Conservation (phyloP, 805 yeast species). For the Candida broadrunensis region DNA sequence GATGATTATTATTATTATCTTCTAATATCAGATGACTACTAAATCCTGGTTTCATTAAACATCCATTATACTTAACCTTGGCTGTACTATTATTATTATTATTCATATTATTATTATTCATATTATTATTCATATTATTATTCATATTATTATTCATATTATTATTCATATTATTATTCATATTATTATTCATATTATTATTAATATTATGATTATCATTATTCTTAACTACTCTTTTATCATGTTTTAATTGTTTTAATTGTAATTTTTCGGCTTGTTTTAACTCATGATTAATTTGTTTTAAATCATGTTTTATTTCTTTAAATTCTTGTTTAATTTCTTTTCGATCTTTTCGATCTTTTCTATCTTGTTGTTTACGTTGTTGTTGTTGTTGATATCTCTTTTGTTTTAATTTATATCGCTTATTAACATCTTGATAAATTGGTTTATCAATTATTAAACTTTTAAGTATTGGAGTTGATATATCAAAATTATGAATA, state of each 20-base stretch:
- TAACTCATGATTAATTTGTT: conserved; percentile 3
- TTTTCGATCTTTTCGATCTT: conserved; percentile 3
- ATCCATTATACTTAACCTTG: background rate
- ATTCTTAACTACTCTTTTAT: no score
- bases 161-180: background rate
- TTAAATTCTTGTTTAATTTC: conserved; percentile 4
- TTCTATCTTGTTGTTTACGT: conserved; percentile 3
- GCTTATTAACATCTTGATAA: conserved; percentile 36
- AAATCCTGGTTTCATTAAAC: background rate
- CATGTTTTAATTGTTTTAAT: no score
- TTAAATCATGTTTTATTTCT: conserved; percentile 4
- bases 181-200: background rate
- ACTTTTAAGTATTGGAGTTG: conserved; percentile 35
- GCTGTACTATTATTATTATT: conserved; percentile 2
- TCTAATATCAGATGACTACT: background rate
- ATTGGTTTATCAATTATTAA: conserved; percentile 37
- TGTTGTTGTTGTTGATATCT: background rate
- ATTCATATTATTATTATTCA: background rate
- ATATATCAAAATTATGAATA: conserved; percentile 33
- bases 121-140: background rate
- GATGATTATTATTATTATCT: no score
- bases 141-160: background rate
- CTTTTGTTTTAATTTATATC: conserved; percentile 10
- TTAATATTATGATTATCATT: no score
- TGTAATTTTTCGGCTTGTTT: background rate